phyloP scores from a whole-genome alignment of 2,329 filamentous ascomycete genomes.

The Pseudocercospora ulei region DNA sequence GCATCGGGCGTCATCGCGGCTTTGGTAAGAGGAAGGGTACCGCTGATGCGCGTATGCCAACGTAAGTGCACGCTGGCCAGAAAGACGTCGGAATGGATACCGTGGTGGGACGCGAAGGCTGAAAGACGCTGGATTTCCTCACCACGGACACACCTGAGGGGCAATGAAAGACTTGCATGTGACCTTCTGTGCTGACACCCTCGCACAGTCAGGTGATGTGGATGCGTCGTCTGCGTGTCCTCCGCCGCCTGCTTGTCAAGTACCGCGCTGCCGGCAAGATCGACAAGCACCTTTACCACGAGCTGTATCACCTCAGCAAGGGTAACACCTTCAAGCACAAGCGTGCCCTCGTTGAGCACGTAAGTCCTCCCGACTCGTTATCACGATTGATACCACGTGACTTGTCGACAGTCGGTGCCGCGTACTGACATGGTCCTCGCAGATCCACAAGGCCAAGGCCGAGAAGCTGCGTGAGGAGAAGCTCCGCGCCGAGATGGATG shows the following conservation, averaged over 20 bases:
- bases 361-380: constrained; percentile 50
- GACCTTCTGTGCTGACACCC: constrained; percentile 28
- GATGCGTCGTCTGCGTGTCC: constrained; percentile 99
- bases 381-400: constrained; percentile 35
- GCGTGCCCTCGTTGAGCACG: constrained; percentile 98
- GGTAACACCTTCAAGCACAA: constrained; percentile 99
- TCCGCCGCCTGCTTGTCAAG: constrained; percentile 97
- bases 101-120: constrained; percentile 7
- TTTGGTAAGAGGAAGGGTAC: constrained; percentile 99
- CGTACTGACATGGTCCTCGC: constrained; percentile 24
- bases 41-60: constrained; percentile 97
- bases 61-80: constrained; percentile 50
- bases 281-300: constrained; percentile 99
- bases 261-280: constrained; percentile 99
- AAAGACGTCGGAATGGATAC: constrained; percentile 5
- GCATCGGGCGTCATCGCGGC: constrained; percentile 94
- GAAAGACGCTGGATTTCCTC: constrained; percentile 10
- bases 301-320: constrained; percentile 99
- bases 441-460: constrained; percentile 99
- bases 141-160: constrained; percentile 5
- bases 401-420: constrained; percentile 7
- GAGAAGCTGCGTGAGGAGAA: constrained; percentile 94
- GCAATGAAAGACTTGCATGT: constrained; percentile 7
- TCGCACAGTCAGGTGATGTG: constrained; percentile 78
- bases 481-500: constrained; percentile 99